phyloP scores from a whole-genome alignment of 2,329 filamentous ascomycete species.

The Annulohypoxylon truncatum region DNA sequence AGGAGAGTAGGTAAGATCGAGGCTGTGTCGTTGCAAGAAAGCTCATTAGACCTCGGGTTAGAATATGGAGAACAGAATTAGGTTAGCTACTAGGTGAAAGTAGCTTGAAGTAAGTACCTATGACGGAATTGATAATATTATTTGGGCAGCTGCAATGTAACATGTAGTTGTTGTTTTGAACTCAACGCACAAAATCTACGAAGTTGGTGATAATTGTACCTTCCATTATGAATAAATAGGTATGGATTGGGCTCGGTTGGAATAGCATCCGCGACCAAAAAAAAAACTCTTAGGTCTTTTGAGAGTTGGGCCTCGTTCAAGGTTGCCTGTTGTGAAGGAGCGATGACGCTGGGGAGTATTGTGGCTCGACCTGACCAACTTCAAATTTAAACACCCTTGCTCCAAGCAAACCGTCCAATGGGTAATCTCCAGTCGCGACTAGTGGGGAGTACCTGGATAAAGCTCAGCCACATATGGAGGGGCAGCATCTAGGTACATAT shows the following conservation, averaged over 20 bases:
- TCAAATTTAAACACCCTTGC: background rate
- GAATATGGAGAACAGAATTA: constrained; percentile 1
- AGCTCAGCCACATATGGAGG: constrained; percentile 32
- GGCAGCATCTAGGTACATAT: background rate
- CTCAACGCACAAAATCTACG: background rate
- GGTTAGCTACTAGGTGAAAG: constrained; percentile 1
- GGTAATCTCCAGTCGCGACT: background rate
- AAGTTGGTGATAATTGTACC: constrained; percentile 1
- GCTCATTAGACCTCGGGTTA: background rate
- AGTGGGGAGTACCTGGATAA: background rate
- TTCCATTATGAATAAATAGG: background rate
- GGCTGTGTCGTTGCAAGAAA: background rate
- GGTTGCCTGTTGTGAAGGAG: constrained; percentile 24
- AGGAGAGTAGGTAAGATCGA: background rate
- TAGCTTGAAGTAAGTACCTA: no score
- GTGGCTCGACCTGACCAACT: constrained; percentile 2
- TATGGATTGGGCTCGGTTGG: background rate
- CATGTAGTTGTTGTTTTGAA: no score
- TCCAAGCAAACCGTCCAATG: background rate
- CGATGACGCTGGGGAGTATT: constrained; percentile 35
- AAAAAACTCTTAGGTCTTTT: background rate
- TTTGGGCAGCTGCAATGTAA: background rate
- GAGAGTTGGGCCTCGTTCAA: constrained; percentile 16
- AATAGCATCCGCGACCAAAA: background rate
- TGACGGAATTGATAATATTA: background rate